Evolutionary conservation across 208 protist species (phyloP).

Genomic region (Trypanosoma lewisi): DNA sequence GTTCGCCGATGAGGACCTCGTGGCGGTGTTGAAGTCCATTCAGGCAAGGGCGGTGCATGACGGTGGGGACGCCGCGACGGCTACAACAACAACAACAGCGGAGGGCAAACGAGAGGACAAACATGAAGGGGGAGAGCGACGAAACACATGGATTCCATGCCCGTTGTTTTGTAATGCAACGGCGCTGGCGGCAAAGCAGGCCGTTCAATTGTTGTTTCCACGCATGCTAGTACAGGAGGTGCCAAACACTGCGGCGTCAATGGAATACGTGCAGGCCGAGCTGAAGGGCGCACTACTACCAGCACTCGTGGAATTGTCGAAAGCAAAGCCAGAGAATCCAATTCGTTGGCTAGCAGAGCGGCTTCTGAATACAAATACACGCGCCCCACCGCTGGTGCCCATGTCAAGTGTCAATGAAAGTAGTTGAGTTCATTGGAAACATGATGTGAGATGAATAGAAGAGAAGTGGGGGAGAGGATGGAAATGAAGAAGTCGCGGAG

Average conservation of each 20-base stretch:
- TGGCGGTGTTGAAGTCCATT: conserved; percentile 16
- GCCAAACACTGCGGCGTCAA: conserved; percentile 45
- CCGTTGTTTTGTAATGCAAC: conserved; percentile 33
- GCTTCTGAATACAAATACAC: conserved; percentile 78
- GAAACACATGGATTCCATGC: conserved; percentile 14
- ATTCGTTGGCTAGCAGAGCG: conserved; percentile 83
- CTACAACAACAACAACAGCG: conserved; percentile 22
- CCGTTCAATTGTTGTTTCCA: conserved; percentile 70
- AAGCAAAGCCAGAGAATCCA: conserved; percentile 83
- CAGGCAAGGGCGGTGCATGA: conserved; percentile 3
- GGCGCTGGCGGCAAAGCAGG: conserved; percentile 35
- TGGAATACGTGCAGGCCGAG: conserved; percentile 82
- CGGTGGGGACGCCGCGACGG: not conserved
- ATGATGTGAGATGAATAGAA: conserved; percentile 4
- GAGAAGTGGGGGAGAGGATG: not conserved
- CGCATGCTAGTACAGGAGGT: conserved; percentile 78
- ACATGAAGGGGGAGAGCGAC: conserved; percentile 6
- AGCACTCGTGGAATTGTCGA: conserved; percentile 78
- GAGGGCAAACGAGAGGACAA: not conserved
- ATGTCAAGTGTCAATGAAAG: not conserved
- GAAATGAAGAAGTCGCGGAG: not conserved
- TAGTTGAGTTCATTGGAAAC: not conserved
- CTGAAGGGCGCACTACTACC: conserved; percentile 82
- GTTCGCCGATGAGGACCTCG: conserved; percentile 41
- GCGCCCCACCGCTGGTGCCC: conserved; percentile 68